Evolutionary conservation across 73 alveolate genomes (phyloP).

Genomic region (Paramecium octaurelia): DNA sequence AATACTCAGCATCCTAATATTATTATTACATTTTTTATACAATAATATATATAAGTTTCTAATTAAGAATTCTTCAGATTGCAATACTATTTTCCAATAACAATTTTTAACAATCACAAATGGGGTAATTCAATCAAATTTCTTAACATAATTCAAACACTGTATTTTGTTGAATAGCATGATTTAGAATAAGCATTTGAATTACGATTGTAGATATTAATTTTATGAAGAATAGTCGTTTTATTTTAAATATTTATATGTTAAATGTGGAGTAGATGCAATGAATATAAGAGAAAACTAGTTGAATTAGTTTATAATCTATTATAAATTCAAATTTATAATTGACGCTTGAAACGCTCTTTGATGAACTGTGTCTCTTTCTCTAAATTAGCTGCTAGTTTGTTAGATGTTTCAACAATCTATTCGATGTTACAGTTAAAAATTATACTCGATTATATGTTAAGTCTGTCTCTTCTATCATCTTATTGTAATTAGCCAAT

Average conservation of each 20-base stretch:
- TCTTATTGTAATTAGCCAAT: not conserved
- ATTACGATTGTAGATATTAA: too few species aligned
- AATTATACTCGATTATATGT: not conserved
- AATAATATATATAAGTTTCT: too few species aligned
- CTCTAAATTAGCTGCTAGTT: not conserved
- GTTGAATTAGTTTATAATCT: not conserved
- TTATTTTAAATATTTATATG: not conserved
- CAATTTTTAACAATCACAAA: too few species aligned
- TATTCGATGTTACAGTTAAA: not conserved
- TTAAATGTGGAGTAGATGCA: not conserved
- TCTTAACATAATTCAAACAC: not conserved
- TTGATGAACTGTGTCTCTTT: not conserved
- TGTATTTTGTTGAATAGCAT: too few species aligned
- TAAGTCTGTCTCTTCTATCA: slow-evolving; percentile 18
- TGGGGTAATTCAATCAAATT: too few species aligned
- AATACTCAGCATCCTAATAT: not conserved
- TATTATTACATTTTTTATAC: not conserved
- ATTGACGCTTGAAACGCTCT: slow-evolving; percentile 8
- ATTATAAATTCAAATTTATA: not conserved
- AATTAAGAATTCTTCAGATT: not conserved
- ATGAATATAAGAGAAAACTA: not conserved
- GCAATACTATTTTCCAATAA: too few species aligned
- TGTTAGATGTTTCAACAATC: slow-evolving; percentile 49
- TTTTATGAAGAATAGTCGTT: not conserved
- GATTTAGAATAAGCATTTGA: too few species aligned